phyloP scores from a whole-genome alignment of 805 yeast species.

The Tetrapisispora phaffii region DNA sequence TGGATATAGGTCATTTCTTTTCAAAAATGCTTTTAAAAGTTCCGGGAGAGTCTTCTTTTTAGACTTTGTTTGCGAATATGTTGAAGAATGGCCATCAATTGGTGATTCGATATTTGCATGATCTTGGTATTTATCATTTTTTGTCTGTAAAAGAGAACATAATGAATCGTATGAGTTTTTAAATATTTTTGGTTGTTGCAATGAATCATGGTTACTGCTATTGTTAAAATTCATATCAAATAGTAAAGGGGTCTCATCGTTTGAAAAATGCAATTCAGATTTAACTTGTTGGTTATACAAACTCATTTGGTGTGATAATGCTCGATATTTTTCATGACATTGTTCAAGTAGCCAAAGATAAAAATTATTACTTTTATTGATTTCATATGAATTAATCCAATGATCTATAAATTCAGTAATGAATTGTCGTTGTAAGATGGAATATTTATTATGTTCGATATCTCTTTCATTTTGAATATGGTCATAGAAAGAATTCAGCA shows the following conservation, averaged over 20 bases:
- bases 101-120: background rate
- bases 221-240: background rate
- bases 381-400: slow-evolving; percentile 26
- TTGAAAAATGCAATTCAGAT: background rate
- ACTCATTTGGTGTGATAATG: slow-evolving; percentile 19
- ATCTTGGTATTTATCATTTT: background rate
- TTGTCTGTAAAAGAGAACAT: background rate
- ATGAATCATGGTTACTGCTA: background rate
- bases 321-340: slow-evolving; percentile 16
- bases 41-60: background rate
- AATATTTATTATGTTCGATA: background rate
- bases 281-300: slow-evolving; percentile 9
- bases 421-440: slow-evolving; percentile 4
- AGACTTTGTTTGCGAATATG: background rate
- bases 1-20: slow-evolving; percentile 21
- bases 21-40: slow-evolving; percentile 8
- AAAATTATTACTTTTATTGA: slow-evolving; percentile 26
- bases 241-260: background rate
- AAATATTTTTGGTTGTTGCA: background rate
- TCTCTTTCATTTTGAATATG: background rate
- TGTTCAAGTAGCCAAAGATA: slow-evolving; percentile 25
- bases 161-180: slow-evolving; percentile 4
- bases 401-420: slow-evolving; percentile 23
- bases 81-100: background rate
- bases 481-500: background rate